Evolutionary conservation across 768 basidiomycete species (phyloP).

Genomic region (Lyophyllum semitale): DNA sequence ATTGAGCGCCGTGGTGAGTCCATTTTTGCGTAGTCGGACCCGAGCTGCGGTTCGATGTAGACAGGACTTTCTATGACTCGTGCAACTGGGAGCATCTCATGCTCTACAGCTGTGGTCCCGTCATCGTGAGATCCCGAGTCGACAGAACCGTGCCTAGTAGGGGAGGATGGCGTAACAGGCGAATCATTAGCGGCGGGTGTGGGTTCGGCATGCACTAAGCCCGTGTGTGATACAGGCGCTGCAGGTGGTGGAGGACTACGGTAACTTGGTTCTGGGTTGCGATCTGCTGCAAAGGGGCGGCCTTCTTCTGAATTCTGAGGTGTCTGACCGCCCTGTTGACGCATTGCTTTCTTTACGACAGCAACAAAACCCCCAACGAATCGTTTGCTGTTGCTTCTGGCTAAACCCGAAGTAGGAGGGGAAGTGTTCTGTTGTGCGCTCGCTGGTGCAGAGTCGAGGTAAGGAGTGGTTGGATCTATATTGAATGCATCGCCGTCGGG

Average conservation of each 20-base stretch:
- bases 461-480: conserved; percentile 12
- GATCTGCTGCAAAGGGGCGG: not conserved
- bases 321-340: not conserved
- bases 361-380: conserved; percentile 10
- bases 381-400: conserved; percentile 2
- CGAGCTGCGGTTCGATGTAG: conserved; percentile 26
- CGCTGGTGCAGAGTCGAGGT: conserved; percentile 5
- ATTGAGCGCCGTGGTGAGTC: conserved; percentile 23
- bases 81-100: conserved; percentile 7
- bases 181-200: not conserved
- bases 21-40: conserved; percentile 38
- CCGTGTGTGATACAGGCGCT: not conserved
- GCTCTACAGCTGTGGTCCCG: conserved; percentile 10
- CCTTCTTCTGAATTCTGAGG: conserved; percentile 6
- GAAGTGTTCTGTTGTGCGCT: not conserved
- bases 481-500: conserved; percentile 13
- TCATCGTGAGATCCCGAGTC: conserved; percentile 9
- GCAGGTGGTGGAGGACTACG: not conserved
- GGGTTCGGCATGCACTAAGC: not conserved
- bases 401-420: not conserved
- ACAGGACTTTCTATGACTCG: conserved; percentile 22
- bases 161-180: conserved; percentile 7
- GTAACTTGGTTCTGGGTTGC: not conserved
- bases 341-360: conserved; percentile 14
- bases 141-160: conserved; percentile 1